Conservation (phyloP, 2,329 filamentous ascomycete species). For the Xylaria polymorpha region DNA sequence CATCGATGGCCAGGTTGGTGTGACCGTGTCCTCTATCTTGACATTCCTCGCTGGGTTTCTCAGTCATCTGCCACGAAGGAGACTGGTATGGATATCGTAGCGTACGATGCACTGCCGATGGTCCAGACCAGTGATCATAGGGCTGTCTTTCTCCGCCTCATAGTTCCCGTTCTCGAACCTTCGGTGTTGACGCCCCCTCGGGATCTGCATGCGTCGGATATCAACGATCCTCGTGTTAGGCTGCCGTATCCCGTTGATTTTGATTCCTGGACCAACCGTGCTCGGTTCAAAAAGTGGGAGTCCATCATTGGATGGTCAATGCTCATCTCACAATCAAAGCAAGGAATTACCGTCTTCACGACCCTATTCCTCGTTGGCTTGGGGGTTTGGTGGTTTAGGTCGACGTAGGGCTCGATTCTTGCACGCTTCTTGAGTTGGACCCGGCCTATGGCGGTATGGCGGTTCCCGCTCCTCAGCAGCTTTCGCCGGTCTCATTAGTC, state of each 20-base stretch:
- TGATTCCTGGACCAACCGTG: slow-evolving; percentile 64
- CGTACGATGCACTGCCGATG: slow-evolving; percentile 82
- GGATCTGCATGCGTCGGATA: slow-evolving; percentile 5
- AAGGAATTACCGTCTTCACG: slow-evolving; percentile 60
- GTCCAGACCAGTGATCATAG: slow-evolving; percentile 89
- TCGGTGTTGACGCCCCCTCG: slow-evolving; percentile 54
- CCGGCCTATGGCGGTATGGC: not conserved
- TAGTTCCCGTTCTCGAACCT: slow-evolving; percentile 69
- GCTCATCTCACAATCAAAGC: slow-evolving; percentile 65
- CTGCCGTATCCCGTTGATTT: slow-evolving; percentile 66
- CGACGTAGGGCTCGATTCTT: slow-evolving; percentile 41
- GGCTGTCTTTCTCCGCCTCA: slow-evolving; percentile 78
- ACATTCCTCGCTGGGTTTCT: slow-evolving; percentile 65
- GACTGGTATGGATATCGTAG: slow-evolving; percentile 61
- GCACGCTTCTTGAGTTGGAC: slow-evolving; percentile 6
- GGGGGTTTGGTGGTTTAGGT: slow-evolving; percentile 59
- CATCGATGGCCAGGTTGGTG: slow-evolving; percentile 95
- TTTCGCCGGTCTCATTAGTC: not conserved
- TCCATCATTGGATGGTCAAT: slow-evolving; percentile 64
- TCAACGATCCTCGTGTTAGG: slow-evolving; percentile 45
- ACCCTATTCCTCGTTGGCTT: slow-evolving; percentile 57
- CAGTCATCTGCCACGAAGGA: slow-evolving; percentile 41
- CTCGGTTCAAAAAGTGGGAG: slow-evolving; percentile 49
- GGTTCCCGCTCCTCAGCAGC: not conserved
- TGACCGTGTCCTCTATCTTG: slow-evolving; percentile 85